phyloP scores from a whole-genome alignment of 1,139 yeast species.

The Barnettozyma hawaiiensis region DNA sequence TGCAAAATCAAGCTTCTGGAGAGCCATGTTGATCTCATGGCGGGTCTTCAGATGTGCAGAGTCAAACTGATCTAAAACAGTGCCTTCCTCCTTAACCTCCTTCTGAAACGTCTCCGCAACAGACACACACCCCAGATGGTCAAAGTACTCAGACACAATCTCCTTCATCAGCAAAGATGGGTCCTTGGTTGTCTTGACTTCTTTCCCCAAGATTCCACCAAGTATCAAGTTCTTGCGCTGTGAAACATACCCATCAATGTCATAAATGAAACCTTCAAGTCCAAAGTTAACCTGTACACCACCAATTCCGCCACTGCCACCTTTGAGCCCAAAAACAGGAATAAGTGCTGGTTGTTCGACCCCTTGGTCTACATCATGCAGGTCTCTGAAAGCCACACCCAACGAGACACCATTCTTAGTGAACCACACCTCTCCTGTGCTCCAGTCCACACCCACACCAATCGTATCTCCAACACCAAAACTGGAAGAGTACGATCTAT shows the following conservation, averaged over 20 bases:
- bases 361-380: conserved; percentile 20
- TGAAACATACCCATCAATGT: conserved; percentile 61
- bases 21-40: conserved; percentile 43
- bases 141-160: conserved; percentile 62
- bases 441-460: conserved; percentile 81
- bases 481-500: conserved; percentile 37
- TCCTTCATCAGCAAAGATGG: conserved; percentile 38
- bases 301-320: conserved; percentile 7
- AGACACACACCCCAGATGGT: conserved; percentile 67
- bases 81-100: conserved; percentile 35
- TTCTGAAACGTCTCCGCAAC: conserved; percentile 57
- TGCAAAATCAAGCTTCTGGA: conserved; percentile 46
- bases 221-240: conserved; percentile 31
- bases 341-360: conserved; percentile 1
- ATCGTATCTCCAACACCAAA: conserved; percentile 58
- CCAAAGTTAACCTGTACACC: conserved; percentile 53
- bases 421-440: conserved; percentile 57
- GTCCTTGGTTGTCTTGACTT: conserved; percentile 24
- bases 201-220: background rate
- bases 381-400: conserved; percentile 46
- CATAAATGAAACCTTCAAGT: conserved; percentile 55
- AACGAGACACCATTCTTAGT: conserved; percentile 75
- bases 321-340: conserved; percentile 8
- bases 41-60: conserved; percentile 43
- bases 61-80: conserved; percentile 25